These are phyloP conservation scores for Leptoxyphium fumago DNA, from an alignment of 2,329 filamentous ascomycete species.

Conservation along the genomic window DNA sequence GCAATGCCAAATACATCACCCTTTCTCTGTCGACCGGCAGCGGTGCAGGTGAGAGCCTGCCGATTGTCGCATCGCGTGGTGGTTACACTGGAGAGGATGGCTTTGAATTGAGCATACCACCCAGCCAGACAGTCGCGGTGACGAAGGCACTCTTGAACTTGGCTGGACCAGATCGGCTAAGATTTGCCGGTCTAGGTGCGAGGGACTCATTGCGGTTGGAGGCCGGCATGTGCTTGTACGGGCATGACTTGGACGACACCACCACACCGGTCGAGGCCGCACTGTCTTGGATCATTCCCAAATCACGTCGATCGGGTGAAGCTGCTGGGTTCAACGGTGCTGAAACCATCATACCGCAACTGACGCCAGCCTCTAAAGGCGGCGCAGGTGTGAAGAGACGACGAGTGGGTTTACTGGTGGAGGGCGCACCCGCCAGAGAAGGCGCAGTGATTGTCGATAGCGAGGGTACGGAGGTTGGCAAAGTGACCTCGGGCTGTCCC, in stretches of 20 bases:
- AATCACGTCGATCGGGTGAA: conserved; percentile 48
- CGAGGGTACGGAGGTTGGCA: conserved; percentile 54
- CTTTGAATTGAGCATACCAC: conserved; percentile 83
- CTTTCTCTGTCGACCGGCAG: conserved; percentile 44
- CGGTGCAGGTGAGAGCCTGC: conserved; percentile 22
- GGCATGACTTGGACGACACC: conserved; percentile 81
- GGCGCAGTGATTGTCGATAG: conserved; percentile 62
- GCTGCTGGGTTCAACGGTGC: conserved; percentile 70
- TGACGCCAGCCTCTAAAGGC: conserved; percentile 59
- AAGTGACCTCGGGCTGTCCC: conserved; percentile 78
- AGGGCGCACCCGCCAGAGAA: conserved; percentile 80
- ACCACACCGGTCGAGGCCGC: conserved; percentile 54
- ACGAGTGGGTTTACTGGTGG: conserved; percentile 66
- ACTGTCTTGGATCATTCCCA: conserved; percentile 71
- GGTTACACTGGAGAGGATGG: conserved; percentile 98
- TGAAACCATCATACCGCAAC: conserved; percentile 60
- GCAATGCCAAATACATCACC: conserved; percentile 52
- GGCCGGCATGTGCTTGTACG: conserved; percentile 98
- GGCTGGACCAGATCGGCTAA: conserved; percentile 45
- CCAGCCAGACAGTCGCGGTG: conserved; percentile 47
- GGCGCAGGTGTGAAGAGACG: conserved; percentile 55
- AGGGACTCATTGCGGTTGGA: conserved; percentile 86
- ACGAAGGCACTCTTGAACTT: conserved; percentile 55
- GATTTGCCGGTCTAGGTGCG: conserved; percentile 76
- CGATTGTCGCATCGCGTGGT: conserved; percentile 65